A percentile compares a stretch with the other conserved stretches of the same genome.
phyloP scores from a whole-genome alignment of 371 early-diverging fungal species.

The Mucor piriformis region DNA sequence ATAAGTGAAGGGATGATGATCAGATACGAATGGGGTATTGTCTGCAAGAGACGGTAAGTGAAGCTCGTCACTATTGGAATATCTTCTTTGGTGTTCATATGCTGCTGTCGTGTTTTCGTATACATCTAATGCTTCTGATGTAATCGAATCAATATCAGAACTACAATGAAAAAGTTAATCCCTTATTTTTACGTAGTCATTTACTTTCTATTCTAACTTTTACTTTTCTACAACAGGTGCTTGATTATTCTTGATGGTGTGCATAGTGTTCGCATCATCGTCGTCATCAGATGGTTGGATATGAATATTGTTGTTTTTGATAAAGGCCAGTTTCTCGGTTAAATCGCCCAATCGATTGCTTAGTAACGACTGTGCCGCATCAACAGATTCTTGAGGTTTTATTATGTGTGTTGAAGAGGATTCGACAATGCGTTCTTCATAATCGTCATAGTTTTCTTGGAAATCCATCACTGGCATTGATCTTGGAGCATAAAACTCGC shows the following conservation, averaged over 20 bases:
- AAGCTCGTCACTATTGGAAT: conserved; percentile 26
- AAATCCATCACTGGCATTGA: conserved; percentile 28
- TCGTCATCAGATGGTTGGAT: conserved; percentile 15
- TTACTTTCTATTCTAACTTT: background rate
- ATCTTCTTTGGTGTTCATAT: conserved; percentile 21
- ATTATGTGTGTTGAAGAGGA: background rate
- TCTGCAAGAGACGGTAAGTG: conserved; percentile 27
- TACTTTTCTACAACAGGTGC: conserved; percentile 17
- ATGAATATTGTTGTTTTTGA: conserved; percentile 41
- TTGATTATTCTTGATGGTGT: conserved; percentile 13
- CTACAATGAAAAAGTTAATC: conserved; percentile 4
- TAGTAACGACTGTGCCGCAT: conserved; percentile 32
- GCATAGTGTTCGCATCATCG: conserved; percentile 28
- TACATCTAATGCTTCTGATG: conserved; percentile 41
- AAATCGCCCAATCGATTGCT: conserved; percentile 37
- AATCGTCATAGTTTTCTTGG: conserved; percentile 1
- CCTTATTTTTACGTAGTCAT: background rate
- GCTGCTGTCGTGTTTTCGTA: conserved; percentile 31
- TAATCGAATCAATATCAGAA: conserved; percentile 40
- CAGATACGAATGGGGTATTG: conserved; percentile 40
- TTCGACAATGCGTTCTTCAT: conserved; percentile 1
- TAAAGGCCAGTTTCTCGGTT: conserved; percentile 40
- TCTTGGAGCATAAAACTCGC: conserved; percentile 36
- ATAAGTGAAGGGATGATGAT: conserved; percentile 45
- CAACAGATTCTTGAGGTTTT: conserved; percentile 15